phyloP scores from a whole-genome alignment of 139 green algal genomes.

The Zygnema circumcarinatum region DNA sequence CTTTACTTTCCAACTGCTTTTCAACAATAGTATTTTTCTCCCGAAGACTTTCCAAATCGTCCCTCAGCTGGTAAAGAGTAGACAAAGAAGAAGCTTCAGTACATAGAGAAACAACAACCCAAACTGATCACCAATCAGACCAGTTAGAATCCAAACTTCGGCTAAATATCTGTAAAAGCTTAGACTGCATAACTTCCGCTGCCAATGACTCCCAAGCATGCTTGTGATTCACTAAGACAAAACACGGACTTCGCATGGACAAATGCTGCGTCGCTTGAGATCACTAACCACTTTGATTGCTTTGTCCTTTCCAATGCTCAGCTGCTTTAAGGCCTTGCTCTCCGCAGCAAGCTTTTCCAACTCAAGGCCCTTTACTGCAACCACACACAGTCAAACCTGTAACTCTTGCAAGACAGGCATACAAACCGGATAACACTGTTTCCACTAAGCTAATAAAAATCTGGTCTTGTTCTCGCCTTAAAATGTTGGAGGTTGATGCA shows the following conservation, averaged over 20 bases:
- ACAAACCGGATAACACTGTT: neutral
- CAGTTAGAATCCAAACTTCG: too few relatives aligned
- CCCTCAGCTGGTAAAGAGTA: conserved; percentile 12
- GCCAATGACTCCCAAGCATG: too few relatives aligned
- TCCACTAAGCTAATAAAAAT: neutral
- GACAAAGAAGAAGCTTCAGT: neutral
- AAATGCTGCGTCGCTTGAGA: too few relatives aligned
- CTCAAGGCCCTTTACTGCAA: conserved; percentile 17
- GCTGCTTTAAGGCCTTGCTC: conserved; percentile 17
- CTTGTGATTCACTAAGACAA: too few relatives aligned
- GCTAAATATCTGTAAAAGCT: too few relatives aligned
- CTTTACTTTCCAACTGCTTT: conserved; percentile 23
- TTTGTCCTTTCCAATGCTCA: conserved; percentile 20
- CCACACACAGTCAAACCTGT: too few relatives aligned
- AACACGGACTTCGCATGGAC: too few relatives aligned
- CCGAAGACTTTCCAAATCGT: conserved; percentile 20
- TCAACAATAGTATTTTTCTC: conserved; percentile 30
- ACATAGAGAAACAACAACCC: too few relatives aligned
- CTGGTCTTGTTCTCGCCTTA: neutral
- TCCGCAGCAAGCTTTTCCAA: conserved; percentile 34
- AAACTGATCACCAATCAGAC: too few relatives aligned
- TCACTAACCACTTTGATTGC: conserved; percentile 16
- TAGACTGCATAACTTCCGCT: too few relatives aligned
- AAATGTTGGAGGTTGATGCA: neutral
- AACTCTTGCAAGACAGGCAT: too few relatives aligned